Evolutionary conservation across 2,329 filamentous ascomycete genomes (phyloP).

Genomic region (Aspergillus puulaauensis): DNA sequence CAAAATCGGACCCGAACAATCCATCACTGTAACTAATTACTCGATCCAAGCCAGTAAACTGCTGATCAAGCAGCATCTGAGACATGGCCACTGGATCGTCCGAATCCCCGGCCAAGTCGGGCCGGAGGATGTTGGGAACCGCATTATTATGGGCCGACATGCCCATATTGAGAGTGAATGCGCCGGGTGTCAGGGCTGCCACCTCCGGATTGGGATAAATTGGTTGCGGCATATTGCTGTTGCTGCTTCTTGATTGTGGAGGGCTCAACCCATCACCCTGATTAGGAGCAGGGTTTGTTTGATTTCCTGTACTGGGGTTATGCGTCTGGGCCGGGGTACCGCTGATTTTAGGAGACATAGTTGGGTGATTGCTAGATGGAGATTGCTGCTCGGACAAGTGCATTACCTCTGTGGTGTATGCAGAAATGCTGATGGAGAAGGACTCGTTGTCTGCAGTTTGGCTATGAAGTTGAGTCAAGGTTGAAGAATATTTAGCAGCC

Average conservation of each 20-base stretch:
- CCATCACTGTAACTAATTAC: slow-evolving; percentile 24
- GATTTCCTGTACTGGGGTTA: too few relatives aligned
- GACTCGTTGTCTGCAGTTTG: slow-evolving; percentile 1
- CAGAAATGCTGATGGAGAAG: slow-evolving; percentile 9
- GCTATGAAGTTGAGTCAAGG: background rate
- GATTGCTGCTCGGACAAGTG: background rate
- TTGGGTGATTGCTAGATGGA: background rate
- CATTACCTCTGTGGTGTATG: slow-evolving; percentile 13
- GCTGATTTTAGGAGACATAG: background rate
- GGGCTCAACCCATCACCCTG: background rate
- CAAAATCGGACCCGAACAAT: slow-evolving; percentile 11
- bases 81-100: slow-evolving; percentile 25
- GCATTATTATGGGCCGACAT: background rate
- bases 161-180: background rate
- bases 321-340: background rate
- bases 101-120: background rate
- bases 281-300: too few relatives aligned
- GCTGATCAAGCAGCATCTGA: slow-evolving; percentile 24
- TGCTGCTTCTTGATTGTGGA: background rate
- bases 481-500: slow-evolving; percentile 7
- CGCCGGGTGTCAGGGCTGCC: background rate
- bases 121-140: background rate
- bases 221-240: background rate
- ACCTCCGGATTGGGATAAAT: background rate
- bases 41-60: slow-evolving; percentile 28